phyloP scores from a whole-genome alignment of 768 basidiomycete species.

The Fomitopsis serialis region DNA sequence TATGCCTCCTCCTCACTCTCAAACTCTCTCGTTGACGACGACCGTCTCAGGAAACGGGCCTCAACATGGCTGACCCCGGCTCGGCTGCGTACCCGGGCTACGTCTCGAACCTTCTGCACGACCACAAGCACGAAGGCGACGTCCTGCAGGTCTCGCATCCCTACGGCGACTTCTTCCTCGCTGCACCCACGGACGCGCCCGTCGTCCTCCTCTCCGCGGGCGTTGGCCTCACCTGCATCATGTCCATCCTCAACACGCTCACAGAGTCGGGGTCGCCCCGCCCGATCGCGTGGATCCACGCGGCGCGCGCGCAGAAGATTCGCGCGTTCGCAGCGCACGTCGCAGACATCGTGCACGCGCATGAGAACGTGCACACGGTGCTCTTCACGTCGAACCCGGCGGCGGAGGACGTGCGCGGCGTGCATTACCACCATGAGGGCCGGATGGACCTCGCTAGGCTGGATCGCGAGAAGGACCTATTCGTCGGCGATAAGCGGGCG shows the following conservation, averaged over 20 bases:
- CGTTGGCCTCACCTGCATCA: conserved; percentile 20
- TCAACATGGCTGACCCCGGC: conserved; percentile 1
- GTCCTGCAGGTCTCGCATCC: conserved; percentile 15
- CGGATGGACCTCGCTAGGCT: conserved; percentile 12
- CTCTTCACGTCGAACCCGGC: conserved; percentile 12
- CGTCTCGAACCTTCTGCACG: conserved; percentile 22
- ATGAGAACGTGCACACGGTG: conserved; percentile 7
- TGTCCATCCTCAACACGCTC: conserved; percentile 20
- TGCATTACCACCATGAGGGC: conserved; percentile 13
- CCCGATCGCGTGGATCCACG: conserved; percentile 19
- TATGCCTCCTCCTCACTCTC: conserved; percentile 10
- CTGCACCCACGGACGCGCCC: conserved; percentile 12
- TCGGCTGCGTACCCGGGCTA: conserved; percentile 16
- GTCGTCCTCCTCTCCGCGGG: conserved; percentile 21
- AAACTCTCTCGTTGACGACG: conserved; percentile 4
- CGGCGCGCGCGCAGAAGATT: conserved; percentile 10
- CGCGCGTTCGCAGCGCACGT: conserved; percentile 15
- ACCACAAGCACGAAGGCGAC: conserved; percentile 16
- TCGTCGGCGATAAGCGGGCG: conserved; percentile 8
- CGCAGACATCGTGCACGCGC: conserved; percentile 3
- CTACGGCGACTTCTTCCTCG: conserved; percentile 23
- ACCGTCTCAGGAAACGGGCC: background rate
- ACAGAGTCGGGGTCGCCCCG: conserved; percentile 1
- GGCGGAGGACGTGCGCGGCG: conserved; percentile 5
- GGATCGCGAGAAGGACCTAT: conserved; percentile 1